Evolutionary conservation across 2,329 filamentous ascomycete species (phyloP), one percentile per base, ranked within the genome.

Genomic region (Onygenales sp.): DNA sequence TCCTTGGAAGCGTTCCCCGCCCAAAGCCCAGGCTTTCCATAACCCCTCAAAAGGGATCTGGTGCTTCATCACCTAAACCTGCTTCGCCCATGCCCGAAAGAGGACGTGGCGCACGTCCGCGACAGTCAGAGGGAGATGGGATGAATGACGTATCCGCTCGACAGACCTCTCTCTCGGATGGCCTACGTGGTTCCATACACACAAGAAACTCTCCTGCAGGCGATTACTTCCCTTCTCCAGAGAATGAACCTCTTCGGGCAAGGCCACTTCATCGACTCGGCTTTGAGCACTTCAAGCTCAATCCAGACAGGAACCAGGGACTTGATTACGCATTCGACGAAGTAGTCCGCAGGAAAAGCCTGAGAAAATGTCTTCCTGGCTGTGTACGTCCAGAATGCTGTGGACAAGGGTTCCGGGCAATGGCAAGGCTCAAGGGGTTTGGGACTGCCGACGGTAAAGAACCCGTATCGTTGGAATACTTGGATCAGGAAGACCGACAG

Each of bases 361-460:
- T 86, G 42, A 83, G 89, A 38, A 81, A 83, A 49, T 85, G 81
- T 56, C 74, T 95, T 8, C 78, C 82, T 2, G 87, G 87, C 10
- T 95, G 91, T 65, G 85, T 82, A 2, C 82, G 86, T 51, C 76
- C 83, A 45, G 78, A 84, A 53, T 96, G 91, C 69, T 94, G 89
- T 61, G 87, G 88, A 17, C 80, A 80, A 43, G 74, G 81, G 6
- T 89, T 90, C 60, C 79, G 82, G 21, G 75, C 77, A n/a, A 76
- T 90, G 63, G 87, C 86, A 32, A 68, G 66, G 43, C 62, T 66
- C 44, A 67, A 64, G 42, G 66, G 66, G 9, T 60, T 72, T 31
- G 62, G n/a, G 42, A 43, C 43, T 14, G 55, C 66, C 2, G 63
- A 70, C 1, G 13, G 7, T n/a, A 49, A 32, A 39, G 61, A 68